Evolutionary conservation across 192 early-diverging fungal genomes (phyloP).

Genomic region (Linnemannia elongata): DNA sequence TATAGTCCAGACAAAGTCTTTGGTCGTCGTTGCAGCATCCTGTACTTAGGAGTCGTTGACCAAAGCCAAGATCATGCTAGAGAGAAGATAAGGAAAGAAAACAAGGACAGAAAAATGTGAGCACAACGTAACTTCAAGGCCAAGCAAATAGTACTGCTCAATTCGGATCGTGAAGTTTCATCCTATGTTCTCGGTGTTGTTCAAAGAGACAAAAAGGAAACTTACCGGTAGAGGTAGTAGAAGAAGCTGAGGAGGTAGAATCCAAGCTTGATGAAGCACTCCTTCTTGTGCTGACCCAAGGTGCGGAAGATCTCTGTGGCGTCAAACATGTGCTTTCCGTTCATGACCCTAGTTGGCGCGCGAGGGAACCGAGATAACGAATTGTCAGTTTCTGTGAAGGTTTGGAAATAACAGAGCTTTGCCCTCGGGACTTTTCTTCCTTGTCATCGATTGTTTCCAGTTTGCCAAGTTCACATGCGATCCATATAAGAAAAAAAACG

Average conservation of each 20-base stretch:
- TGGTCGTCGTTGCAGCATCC: background rate
- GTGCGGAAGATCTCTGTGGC: slow-evolving; percentile 99
- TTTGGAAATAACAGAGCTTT: background rate
- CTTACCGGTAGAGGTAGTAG: slow-evolving; percentile 86
- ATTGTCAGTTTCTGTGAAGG: background rate
- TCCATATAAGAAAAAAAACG: slow-evolving; percentile 15
- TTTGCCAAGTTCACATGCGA: background rate
- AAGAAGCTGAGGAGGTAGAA: slow-evolving; percentile 98
- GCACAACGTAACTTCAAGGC: background rate
- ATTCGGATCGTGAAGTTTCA: background rate
- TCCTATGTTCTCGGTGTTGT: background rate
- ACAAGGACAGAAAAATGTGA: background rate
- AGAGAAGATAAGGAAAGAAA: background rate
- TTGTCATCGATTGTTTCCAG: background rate
- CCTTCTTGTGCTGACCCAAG: slow-evolving; percentile 92
- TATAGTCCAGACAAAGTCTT: background rate
- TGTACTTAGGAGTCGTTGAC: slow-evolving; percentile 40
- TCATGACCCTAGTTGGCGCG: slow-evolving; percentile 71
- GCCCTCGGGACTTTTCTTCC: background rate
- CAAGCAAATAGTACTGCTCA: background rate
- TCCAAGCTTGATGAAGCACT: slow-evolving; percentile 96
- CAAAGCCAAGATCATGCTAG: slow-evolving; percentile 54
- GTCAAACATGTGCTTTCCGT: slow-evolving; percentile 94
- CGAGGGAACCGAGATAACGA: background rate
- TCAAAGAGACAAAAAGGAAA: background rate